Base-by-base conservation (phyloP, 169 alveolate species). In the Sarcocystis neurona region DNA sequence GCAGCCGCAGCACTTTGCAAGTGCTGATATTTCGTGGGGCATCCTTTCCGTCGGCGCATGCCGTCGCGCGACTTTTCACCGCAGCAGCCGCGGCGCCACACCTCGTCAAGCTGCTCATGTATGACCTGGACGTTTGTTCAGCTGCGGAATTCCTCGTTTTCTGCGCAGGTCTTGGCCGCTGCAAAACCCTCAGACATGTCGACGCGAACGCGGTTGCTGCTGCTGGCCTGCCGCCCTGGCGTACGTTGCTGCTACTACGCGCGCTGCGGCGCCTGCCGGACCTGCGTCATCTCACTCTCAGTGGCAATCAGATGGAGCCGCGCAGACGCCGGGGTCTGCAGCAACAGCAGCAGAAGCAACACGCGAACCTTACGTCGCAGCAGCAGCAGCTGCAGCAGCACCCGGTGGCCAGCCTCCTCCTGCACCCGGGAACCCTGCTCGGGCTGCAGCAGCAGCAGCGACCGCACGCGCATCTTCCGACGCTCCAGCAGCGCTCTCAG, bases 191-290 rank as follows among this genome's bases (percentile, higher is more conserved):
- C 8, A 50, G 63, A 10, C 88, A 80, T 78, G 56, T 80, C 23
- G 88, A 80, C 78, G 60, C 77, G 30, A 80, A 80, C 53, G 79
- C 88, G 63, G 58, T 56, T 4, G 88, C 79, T 46, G 44, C 37
- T 18, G 12, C 60, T 37, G 77, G 77, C 27, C 66, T 77, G 15
- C 37, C 60, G 4, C 56, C 85, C 27, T 39, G 60, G 58, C n/a
- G 60, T n/a, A 66, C 63, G 88, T 60, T n/a, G 34, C 88, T 56
- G 88, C 78, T 80, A 58, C 88, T 80, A 78, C 74, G 23, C 10
- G 39, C 37, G 46, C 88, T 80, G 20, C 50, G 58, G 78, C 53
- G 12, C n/a, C 47, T 80, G 4, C 88, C 88, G 32, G 88, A 80
- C 56, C 34, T 80, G 56, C 74, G 88, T 23, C 77, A 80, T 43